Conservation (phyloP, 495 filamentous ascomycete species). For the Xylaria nigripes region DNA sequence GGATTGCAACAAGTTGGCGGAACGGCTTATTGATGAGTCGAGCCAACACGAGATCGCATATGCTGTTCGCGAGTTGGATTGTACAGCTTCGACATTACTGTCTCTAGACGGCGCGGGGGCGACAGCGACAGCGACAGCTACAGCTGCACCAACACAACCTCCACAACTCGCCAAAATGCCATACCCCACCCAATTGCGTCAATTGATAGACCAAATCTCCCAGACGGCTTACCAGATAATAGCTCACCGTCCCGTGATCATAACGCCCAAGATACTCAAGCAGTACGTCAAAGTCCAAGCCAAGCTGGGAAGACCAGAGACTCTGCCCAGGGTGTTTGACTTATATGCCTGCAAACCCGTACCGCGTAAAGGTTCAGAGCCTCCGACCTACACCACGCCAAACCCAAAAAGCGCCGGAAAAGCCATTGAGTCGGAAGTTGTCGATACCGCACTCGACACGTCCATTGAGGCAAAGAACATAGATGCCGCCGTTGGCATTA, state of each 20-base stretch:
- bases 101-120: slow-evolving; percentile 14
- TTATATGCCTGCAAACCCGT: slow-evolving; percentile 80
- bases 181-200: background rate
- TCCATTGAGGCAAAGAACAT: slow-evolving; percentile 74
- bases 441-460: slow-evolving; percentile 60
- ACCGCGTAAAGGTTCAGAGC: slow-evolving; percentile 51
- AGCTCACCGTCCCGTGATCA: slow-evolving; percentile 69
- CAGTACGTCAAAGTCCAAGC: slow-evolving; percentile 65
- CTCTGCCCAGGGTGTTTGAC: slow-evolving; percentile 68
- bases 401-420: slow-evolving; percentile 60
- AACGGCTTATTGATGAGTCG: slow-evolving; percentile 16
- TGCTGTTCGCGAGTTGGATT: slow-evolving; percentile 15
- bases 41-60: slow-evolving; percentile 16
- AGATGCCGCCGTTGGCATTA: slow-evolving; percentile 64
- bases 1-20: slow-evolving; percentile 18
- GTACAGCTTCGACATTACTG: slow-evolving; percentile 22
- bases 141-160: background rate
- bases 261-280: slow-evolving; percentile 61
- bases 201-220: slow-evolving; percentile 39
- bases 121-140: background rate
- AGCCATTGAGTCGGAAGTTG: slow-evolving; percentile 59
- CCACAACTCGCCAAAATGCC: background rate
- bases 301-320: slow-evolving; percentile 58
- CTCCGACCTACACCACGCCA: slow-evolving; percentile 50
- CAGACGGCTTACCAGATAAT: slow-evolving; percentile 56